Percentiles rank a stretch among this genome's conserved stretches.
Conservation (phyloP, 257 asterid species). For the Nicotiana undulata region DNA sequence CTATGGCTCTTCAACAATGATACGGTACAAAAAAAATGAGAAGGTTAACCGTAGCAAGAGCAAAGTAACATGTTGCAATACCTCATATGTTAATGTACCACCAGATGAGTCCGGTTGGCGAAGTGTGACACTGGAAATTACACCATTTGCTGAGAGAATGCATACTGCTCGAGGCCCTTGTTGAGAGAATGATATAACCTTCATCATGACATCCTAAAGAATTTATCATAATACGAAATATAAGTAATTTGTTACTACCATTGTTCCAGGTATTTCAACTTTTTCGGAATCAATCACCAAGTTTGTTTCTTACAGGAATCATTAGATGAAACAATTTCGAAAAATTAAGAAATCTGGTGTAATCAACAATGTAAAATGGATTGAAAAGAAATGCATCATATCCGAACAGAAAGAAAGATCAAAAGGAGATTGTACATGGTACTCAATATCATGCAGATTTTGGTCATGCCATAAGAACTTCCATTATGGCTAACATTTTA, state of each 20-base stretch:
- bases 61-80: slow-evolving; percentile 7
- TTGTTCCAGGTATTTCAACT: not conserved
- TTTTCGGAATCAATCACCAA: not conserved
- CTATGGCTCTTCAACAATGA: not conserved
- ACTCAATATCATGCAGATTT: not conserved
- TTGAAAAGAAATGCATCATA: not conserved
- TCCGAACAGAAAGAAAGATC: not conserved
- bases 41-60: not conserved
- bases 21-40: not conserved
- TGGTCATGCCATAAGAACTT: not conserved
- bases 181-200: slow-evolving; percentile 69
- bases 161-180: slow-evolving; percentile 80
- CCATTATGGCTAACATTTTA: slow-evolving; percentile 8
- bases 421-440: not conserved
- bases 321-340: not conserved
- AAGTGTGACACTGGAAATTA: slow-evolving; percentile 61
- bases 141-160: slow-evolving; percentile 70
- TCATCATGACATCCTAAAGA: slow-evolving; percentile 61
- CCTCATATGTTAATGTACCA: slow-evolving; percentile 77
- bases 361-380: not conserved
- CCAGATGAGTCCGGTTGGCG: slow-evolving; percentile 77
- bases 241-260: not conserved
- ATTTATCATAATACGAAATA: not conserved
- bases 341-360: not conserved
- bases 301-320: not conserved